Evolutionary conservation across 2,329 filamentous ascomycete genomes (phyloP).

Genomic region (Botryosphaeria agaves): DNA sequence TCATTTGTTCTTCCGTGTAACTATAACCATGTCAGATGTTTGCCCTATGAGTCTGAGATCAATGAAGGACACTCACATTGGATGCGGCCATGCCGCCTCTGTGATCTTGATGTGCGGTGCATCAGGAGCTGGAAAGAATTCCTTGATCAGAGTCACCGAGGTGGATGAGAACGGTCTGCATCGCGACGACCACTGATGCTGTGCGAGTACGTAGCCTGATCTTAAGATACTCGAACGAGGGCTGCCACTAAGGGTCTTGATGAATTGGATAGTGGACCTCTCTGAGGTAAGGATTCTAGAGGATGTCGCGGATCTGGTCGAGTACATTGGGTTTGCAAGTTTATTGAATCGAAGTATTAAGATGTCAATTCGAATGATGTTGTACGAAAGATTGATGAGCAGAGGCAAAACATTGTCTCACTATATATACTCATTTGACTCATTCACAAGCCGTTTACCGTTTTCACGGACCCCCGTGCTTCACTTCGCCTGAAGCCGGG

Average conservation of each 20-base stretch:
- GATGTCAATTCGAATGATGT: no score
- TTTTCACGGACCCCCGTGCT: no score
- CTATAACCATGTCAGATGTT: constrained; percentile 14
- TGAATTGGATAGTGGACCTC: constrained; percentile 18
- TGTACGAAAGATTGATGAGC: no score
- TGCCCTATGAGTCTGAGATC: background rate
- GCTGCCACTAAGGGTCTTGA: constrained; percentile 18
- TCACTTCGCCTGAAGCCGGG: no score
- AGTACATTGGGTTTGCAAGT: constrained; percentile 13
- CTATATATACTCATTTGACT: no score
- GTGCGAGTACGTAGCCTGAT: constrained; percentile 15
- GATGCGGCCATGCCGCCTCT: constrained; percentile 30
- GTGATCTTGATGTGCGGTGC: constrained; percentile 27
- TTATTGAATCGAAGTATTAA: no score
- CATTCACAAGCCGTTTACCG: no score
- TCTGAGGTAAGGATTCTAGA: constrained; percentile 14
- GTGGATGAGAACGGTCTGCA: constrained; percentile 25
- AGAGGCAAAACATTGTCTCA: no score
- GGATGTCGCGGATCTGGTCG: constrained; percentile 7
- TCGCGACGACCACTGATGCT: constrained; percentile 9
- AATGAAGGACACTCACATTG: constrained; percentile 14
- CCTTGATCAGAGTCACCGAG: constrained; percentile 16
- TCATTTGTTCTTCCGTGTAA: constrained; percentile 69
- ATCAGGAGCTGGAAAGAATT: constrained; percentile 29
- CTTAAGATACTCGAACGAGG: constrained; percentile 9